Evolutionary conservation across 2,329 filamentous ascomycete genomes (phyloP).

Genomic region (Didymella sp.): DNA sequence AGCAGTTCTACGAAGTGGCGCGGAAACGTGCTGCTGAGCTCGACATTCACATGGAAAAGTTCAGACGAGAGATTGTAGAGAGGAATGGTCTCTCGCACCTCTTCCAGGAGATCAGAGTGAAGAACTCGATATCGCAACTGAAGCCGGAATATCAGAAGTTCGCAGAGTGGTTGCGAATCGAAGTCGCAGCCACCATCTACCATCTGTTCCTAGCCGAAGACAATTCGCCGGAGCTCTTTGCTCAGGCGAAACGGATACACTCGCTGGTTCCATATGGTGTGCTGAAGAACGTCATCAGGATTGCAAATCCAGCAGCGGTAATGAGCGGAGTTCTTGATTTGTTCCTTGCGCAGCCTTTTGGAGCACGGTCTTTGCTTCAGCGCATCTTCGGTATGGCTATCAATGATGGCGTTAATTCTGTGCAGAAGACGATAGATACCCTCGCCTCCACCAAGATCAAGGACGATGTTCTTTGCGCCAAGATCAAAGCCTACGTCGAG

Average conservation of each 20-base stretch:
- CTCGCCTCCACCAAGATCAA: constrained; percentile 74
- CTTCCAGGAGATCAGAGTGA: constrained; percentile 91
- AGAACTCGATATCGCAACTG: constrained; percentile 83
- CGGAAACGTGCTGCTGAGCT: constrained; percentile 87
- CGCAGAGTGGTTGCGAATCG: constrained; percentile 96
- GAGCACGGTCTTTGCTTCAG: constrained; percentile 86
- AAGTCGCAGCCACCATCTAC: constrained; percentile 95
- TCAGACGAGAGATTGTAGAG: constrained; percentile 71
- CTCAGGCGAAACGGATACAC: constrained; percentile 91
- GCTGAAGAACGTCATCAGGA: constrained; percentile 94
- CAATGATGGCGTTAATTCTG: constrained; percentile 84
- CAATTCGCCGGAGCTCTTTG: constrained; percentile 95
- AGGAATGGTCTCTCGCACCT: constrained; percentile 88
- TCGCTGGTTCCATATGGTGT: constrained; percentile 91
- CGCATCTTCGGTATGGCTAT: constrained; percentile 92
- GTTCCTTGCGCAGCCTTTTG: constrained; percentile 94
- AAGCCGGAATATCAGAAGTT: constrained; percentile 98
- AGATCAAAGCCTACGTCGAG: constrained; percentile 80
- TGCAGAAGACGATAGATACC: constrained; percentile 85
- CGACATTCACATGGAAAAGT: constrained; percentile 95
- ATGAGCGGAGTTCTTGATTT: constrained; percentile 96
- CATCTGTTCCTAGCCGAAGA: constrained; percentile 97
- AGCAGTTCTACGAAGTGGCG: constrained; percentile 93
- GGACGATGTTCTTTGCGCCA: constrained; percentile 79
- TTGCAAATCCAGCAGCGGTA: constrained; percentile 94